These are phyloP conservation scores for Sapria himalayana DNA, from an alignment of 345 rosid species.

Conservation along the genomic window DNA sequence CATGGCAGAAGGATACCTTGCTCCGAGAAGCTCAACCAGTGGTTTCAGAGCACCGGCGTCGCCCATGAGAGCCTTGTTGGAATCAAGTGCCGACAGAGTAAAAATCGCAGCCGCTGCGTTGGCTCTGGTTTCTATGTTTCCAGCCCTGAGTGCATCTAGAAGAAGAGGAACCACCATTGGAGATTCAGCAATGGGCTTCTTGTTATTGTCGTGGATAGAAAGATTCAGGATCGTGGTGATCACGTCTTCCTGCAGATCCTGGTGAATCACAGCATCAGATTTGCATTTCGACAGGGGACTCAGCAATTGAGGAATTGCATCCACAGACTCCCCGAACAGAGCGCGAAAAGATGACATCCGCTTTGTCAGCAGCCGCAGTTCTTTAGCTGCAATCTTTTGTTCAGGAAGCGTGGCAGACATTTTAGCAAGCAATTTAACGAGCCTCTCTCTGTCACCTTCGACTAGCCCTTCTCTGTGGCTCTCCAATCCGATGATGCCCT, in stretches of 20 bases:
- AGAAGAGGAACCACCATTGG: conserved; percentile 57
- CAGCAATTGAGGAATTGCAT: conserved; percentile 41
- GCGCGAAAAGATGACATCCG: conserved; percentile 54
- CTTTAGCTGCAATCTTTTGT: conserved; percentile 62
- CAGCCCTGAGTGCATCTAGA: conserved; percentile 45
- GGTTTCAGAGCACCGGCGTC: conserved; percentile 57
- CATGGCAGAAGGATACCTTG: conserved; percentile 57
- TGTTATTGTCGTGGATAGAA: conserved; percentile 81
- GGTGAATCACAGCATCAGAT: conserved; percentile 17
- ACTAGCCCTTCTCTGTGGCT: conserved; percentile 33
- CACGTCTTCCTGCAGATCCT: conserved; percentile 70
- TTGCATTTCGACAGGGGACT: conserved; percentile 26
- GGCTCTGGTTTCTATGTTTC: conserved; percentile 49
- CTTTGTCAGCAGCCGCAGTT: conserved; percentile 53
- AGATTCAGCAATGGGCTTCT: conserved; percentile 70
- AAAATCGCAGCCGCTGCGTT: conserved; percentile 90
- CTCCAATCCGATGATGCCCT: conserved; percentile 28
- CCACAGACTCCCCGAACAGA: conserved; percentile 41
- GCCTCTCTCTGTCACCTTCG: conserved; percentile 34
- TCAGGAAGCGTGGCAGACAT: conserved; percentile 30
- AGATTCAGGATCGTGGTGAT: conserved; percentile 72
- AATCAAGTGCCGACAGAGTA: conserved; percentile 71
- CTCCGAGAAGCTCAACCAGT: conserved; percentile 53
- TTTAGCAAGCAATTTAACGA: conserved; percentile 42
- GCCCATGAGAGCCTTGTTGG: conserved; percentile 64